phyloP scores from a whole-genome alignment of 2,329 filamentous ascomycete species.

The Cladosporium sp. region DNA sequence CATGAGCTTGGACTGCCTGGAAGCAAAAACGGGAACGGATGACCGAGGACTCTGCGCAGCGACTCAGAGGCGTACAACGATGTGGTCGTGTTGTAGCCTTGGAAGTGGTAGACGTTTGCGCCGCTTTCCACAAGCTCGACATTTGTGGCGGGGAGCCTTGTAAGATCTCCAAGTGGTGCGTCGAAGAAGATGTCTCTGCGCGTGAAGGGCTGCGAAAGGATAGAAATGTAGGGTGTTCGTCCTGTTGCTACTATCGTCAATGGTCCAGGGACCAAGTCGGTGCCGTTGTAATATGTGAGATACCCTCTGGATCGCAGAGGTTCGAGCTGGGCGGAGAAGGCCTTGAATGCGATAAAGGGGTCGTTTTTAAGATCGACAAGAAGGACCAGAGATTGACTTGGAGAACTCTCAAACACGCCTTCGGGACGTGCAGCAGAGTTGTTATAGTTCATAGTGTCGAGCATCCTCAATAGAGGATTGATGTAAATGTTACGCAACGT shows the following conservation, averaged over 20 bases:
- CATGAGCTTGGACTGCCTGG: neutral
- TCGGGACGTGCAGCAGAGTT: neutral
- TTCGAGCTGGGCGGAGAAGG: constrained; percentile 57
- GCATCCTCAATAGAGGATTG: constrained; percentile 60
- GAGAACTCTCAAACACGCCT: constrained; percentile 54
- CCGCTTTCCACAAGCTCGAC: neutral
- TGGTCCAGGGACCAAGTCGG: constrained; percentile 53
- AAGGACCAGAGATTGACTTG: constrained; percentile 53
- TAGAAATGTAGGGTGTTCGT: constrained; percentile 58
- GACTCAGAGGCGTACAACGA: constrained; percentile 66
- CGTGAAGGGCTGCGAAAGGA: constrained; percentile 52
- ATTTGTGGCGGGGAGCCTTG: constrained; percentile 11
- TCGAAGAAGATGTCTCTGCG: constrained; percentile 62
- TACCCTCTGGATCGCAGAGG: constrained; percentile 60
- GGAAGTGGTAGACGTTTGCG: neutral
- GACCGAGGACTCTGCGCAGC: constrained; percentile 43
- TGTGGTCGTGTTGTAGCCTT: constrained; percentile 54
- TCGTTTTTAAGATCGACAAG: constrained; percentile 70
- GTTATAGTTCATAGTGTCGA: constrained; percentile 41
- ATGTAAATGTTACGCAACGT: constrained; percentile 66
- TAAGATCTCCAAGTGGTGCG: constrained; percentile 53
- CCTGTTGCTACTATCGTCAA: constrained; percentile 71
- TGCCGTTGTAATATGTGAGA: constrained; percentile 51
- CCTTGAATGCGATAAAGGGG: constrained; percentile 53
- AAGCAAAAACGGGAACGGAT: constrained; percentile 1